Evolutionary conservation across 345 rosid species (phyloP), one percentile per base, ranked within the genome.

Genomic region (Ceriops zippeliana): DNA sequence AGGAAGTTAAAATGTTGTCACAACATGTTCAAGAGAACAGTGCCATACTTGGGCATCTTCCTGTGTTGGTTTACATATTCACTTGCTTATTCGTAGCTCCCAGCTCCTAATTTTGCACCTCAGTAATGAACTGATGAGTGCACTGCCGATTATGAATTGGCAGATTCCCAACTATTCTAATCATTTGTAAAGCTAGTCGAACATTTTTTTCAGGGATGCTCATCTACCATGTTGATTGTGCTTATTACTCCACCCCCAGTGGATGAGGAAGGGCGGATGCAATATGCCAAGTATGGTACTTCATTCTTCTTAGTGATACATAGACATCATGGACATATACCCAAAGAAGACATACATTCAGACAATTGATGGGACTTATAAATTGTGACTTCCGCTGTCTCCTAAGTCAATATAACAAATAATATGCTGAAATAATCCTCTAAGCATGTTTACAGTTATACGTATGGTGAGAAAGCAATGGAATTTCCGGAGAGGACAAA

Each of bases 161-260:
- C 26, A 51, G 37, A 24, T 24, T 34, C 16, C 34, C 34, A 51
- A 22, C 31, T 51, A 52, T 42, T 42, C 49, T 42, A 42, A 13
- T 42, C 37, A 34, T 34, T 34, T 34, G 9, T 34, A 34, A 34
- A 34, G 31, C 28, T 56, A 24, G 31, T 3, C 26, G 58, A 31
- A 69, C 61, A 69, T 74, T 75, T 53, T 68, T 71, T 71, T 68
- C 81, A 89, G 98, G 75, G 81, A 75, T 81, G 88, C 70, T 85
- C 89, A 15, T 84, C 96, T 35, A 75, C 88, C 51, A 87, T 89
- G 91, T 74, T 86, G 5, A 72, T 93, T 47, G 89, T 86, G 78
- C 95, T 93, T 61, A 83, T 93, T 51, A 82, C 97, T 67, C 96
- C 97, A 57, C 96, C 98, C 21, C 96, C 98, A 20, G 32, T 91